These are phyloP conservation scores for Solanum pimpinellifolium DNA, from an alignment of 257 asterid species.

Conservation along the genomic window DNA sequence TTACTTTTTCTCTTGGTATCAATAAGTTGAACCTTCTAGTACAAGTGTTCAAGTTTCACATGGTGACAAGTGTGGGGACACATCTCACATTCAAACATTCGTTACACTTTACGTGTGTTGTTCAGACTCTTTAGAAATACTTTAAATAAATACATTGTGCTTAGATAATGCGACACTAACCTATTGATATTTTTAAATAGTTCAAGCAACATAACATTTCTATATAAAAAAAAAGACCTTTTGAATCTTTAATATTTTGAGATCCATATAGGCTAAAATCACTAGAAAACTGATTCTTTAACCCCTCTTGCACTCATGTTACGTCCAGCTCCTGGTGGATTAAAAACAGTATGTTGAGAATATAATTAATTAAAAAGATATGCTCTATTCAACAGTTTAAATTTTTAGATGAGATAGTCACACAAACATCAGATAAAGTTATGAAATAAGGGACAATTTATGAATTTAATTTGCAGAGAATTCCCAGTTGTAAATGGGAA, in stretches of 20 bases:
- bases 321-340: neutral
- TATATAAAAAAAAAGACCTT: neutral
- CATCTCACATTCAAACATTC: too few relatives aligned
- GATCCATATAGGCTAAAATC: neutral
- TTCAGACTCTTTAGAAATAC: neutral
- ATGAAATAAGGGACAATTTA: too few relatives aligned
- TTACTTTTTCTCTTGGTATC: neutral
- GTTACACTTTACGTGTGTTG: neutral
- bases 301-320: neutral
- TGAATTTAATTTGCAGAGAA: constrained; percentile 31
- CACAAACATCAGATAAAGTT: too few relatives aligned
- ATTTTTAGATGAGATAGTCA: too few relatives aligned
- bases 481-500: constrained; percentile 63
- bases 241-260: neutral
- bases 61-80: neutral
- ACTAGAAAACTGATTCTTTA: neutral
- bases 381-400: too few relatives aligned
- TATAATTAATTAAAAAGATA: too few relatives aligned
- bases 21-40: neutral
- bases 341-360: too few relatives aligned
- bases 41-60: neutral
- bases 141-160: neutral
- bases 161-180: neutral
- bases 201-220: neutral
- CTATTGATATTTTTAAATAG: neutral